phyloP scores from a whole-genome alignment of 257 asterid species.

The Plantago elongata region DNA sequence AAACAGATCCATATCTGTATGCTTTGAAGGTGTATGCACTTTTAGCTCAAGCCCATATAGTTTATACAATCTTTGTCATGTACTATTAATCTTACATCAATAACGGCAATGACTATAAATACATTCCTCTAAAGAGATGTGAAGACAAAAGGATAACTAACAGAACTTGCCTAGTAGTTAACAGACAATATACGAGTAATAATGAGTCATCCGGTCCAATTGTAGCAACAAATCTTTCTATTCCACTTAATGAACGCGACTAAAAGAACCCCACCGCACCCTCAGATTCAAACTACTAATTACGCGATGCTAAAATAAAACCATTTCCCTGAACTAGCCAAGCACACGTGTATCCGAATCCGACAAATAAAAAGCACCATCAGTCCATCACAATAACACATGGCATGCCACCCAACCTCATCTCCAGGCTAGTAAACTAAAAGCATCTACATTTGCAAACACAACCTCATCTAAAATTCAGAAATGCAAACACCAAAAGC shows the following conservation, averaged over 20 bases:
- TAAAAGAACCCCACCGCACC: too few relatives aligned
- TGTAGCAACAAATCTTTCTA: too few relatives aligned
- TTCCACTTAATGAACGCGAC: too few relatives aligned
- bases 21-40: neutral
- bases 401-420: neutral
- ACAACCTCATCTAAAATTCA: neutral
- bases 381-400: constrained; percentile 8
- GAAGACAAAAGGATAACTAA: neutral
- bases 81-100: neutral
- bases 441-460: neutral
- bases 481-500: constrained; percentile 7
- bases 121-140: neutral
- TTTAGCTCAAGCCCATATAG: neutral
- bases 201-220: too few relatives aligned
- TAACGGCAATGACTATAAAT: neutral
- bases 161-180: neutral
- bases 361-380: neutral
- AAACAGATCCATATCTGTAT: neutral
- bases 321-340: constrained; percentile 1
- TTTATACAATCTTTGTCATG: neutral
- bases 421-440: neutral
- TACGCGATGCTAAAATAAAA: neutral
- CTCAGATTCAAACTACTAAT: too few relatives aligned
- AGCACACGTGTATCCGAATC: neutral
- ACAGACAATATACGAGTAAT: too few relatives aligned